These are phyloP conservation scores for Cryomyces minteri DNA, from an alignment of 495 filamentous ascomycete species.

Conservation along the genomic window DNA sequence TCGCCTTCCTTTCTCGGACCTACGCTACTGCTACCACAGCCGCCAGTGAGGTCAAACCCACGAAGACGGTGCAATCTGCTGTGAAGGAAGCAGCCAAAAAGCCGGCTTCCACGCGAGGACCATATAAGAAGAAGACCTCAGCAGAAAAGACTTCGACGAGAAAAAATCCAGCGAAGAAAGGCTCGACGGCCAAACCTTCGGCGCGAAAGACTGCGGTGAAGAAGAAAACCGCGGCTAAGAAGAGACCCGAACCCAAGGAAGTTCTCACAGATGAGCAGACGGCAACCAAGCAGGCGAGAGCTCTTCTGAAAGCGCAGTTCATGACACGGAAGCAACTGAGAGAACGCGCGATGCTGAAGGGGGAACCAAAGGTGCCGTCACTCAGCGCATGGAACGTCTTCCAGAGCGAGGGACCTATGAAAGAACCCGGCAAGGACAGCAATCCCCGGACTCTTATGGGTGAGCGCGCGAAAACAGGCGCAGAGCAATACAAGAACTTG, in stretches of 20 bases:
- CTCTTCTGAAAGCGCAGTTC: neutral
- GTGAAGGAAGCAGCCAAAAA: neutral
- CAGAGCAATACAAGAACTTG: conserved; percentile 6
- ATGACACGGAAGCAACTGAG: neutral
- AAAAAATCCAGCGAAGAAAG: no score
- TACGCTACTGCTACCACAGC: neutral
- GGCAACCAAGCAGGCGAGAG: neutral
- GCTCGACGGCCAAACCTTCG: no score
- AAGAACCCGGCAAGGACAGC: neutral
- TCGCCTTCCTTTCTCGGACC: neutral
- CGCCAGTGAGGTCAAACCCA: no score
- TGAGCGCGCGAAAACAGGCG: neutral
- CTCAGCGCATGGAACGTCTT: no score
- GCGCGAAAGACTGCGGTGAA: no score
- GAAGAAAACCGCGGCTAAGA: neutral
- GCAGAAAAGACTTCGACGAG: no score
- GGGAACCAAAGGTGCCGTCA: no score
- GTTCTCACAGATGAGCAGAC: conserved; percentile 6
- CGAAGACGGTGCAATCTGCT: neutral
- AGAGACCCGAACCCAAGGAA: conserved; percentile 2
- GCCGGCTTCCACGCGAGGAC: no score
- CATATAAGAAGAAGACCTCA: no score
- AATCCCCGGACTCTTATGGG: neutral
- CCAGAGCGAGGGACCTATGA: neutral
- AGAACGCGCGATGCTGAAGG: neutral